phyloP scores from a whole-genome alignment of 441 rosid genomes.

The Corymbia calophylla region DNA sequence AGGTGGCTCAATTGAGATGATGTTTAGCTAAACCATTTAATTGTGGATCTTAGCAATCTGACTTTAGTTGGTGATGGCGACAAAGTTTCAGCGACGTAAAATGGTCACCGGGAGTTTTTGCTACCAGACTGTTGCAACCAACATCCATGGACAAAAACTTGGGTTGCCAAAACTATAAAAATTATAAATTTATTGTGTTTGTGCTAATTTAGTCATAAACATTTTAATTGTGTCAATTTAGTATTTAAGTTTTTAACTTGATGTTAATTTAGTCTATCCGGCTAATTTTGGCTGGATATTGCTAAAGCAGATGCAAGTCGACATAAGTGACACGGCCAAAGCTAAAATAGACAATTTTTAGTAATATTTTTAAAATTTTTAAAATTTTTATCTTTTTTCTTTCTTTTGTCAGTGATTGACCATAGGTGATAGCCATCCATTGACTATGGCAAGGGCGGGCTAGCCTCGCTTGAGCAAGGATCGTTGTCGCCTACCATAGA shows the following conservation, averaged over 20 bases:
- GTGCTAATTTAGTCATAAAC: background rate
- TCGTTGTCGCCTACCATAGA: fast-evolving
- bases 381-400: too few species aligned
- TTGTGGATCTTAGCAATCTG: background rate
- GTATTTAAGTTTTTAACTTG: background rate
- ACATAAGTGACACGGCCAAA: fast-evolving
- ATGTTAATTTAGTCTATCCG: fast-evolving
- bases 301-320: fast-evolving
- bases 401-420: too few species aligned
- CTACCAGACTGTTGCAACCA: background rate
- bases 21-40: background rate
- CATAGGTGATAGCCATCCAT: background rate
- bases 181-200: background rate
- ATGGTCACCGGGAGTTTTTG: background rate
- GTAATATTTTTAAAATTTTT: too few species aligned
- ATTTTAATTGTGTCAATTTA: background rate
- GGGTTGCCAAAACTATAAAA: background rate
- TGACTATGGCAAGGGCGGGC: background rate
- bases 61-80: background rate
- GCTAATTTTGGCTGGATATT: background rate
- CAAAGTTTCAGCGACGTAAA: background rate
- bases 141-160: background rate
- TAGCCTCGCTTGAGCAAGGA: background rate
- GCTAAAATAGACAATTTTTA: background rate
- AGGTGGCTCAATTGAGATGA: background rate